These are phyloP conservation scores for Zygoascus ofunaensis DNA, from an alignment of 805 yeast genomes.

Conservation along the genomic window DNA sequence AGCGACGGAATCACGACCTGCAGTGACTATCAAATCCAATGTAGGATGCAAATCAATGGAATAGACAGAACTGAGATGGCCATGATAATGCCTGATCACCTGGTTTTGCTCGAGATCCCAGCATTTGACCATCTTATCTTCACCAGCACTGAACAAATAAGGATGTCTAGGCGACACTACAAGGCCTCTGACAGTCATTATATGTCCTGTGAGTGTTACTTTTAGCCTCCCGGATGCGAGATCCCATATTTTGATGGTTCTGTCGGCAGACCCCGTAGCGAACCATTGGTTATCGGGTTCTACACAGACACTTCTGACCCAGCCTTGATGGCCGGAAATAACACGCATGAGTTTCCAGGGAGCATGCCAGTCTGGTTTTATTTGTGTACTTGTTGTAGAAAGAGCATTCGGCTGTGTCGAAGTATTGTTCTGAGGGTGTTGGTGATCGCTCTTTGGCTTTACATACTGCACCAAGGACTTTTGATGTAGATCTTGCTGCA, in stretches of 20 bases:
- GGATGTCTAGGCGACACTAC: conserved; percentile 70
- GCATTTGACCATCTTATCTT: conserved; percentile 85
- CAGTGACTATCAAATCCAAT: conserved; percentile 72
- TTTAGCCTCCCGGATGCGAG: conserved; percentile 59
- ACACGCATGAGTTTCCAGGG: conserved; percentile 69
- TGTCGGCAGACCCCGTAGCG: conserved; percentile 83
- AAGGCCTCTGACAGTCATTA: conserved; percentile 77
- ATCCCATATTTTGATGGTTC: conserved; percentile 89
- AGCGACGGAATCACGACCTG: conserved; percentile 79
- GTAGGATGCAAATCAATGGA: conserved; percentile 82
- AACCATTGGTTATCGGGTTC: conserved; percentile 90
- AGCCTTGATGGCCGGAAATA: conserved; percentile 83
- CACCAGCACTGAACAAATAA: conserved; percentile 83
- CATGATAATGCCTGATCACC: conserved; percentile 80
- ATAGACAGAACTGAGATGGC: conserved; percentile 86
- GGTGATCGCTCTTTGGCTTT: too few relatives aligned
- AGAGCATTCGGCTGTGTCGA: not conserved
- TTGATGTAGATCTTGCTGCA: not conserved
- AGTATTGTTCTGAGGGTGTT: too few relatives aligned
- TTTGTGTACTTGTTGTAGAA: conserved; percentile 1
- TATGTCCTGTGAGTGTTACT: conserved; percentile 80
- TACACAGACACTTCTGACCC: conserved; percentile 74
- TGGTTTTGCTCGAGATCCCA: conserved; percentile 91
- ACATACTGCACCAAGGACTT: not conserved
- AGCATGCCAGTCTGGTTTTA: conserved; percentile 38